Conservation (phyloP, 2,329 filamentous ascomycete genomes). For the Zasmidium angulare region DNA sequence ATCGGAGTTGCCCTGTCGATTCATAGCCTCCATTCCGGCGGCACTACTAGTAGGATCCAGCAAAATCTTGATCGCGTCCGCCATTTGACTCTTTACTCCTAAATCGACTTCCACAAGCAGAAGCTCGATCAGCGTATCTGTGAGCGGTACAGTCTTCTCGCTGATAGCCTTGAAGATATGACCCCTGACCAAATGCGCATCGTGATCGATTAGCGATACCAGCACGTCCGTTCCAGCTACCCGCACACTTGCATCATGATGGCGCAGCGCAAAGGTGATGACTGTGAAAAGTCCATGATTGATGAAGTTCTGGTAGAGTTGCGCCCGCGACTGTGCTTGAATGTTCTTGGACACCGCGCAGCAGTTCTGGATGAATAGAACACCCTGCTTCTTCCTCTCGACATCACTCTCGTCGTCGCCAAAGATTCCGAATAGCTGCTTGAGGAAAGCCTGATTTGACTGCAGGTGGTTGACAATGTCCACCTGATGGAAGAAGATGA, state of each 20-base stretch:
- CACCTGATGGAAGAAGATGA: constrained; percentile 99
- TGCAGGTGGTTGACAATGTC: constrained; percentile 97
- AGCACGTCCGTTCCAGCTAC: constrained; percentile 93
- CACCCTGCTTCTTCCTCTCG: constrained; percentile 85
- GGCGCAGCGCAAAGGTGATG: constrained; percentile 86
- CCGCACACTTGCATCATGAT: constrained; percentile 78
- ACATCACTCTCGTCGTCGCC: constrained; percentile 58
- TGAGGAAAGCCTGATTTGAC: constrained; percentile 72
- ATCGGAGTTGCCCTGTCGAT: constrained; percentile 62
- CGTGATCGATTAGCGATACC: constrained; percentile 92
- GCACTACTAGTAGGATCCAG: constrained; percentile 70
- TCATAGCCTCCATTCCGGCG: constrained; percentile 60
- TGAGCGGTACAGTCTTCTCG: constrained; percentile 81
- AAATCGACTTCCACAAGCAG: constrained; percentile 88
- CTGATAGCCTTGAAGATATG: constrained; percentile 91
- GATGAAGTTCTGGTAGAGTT: constrained; percentile 87
- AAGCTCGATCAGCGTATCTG: constrained; percentile 88
- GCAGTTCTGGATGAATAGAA: constrained; percentile 95
- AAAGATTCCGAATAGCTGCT: constrained; percentile 86
- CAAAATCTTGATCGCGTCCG: constrained; percentile 90
- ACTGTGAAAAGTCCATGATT: constrained; percentile 82
- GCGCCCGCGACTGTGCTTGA: constrained; percentile 76
- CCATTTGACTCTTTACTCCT: constrained; percentile 92
- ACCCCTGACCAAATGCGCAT: constrained; percentile 87
- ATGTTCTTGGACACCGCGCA: constrained; percentile 92